Conservation (phyloP, 768 basidiomycete genomes). For the Sporobolomyces pararoseus region DNA sequence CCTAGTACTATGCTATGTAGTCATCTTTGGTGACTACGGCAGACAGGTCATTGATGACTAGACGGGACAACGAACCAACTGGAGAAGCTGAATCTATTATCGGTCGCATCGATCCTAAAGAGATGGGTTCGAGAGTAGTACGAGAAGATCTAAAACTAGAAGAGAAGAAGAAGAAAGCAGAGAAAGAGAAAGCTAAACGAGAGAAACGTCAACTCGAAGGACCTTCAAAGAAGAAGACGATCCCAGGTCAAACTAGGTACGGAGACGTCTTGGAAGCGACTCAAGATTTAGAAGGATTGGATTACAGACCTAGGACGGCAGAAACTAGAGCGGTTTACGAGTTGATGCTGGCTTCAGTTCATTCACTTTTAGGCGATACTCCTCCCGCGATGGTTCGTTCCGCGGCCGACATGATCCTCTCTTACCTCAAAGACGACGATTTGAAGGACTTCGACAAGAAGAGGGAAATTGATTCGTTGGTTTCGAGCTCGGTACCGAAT, state of each 20-base stretch:
- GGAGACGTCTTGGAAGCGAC: conserved; percentile 92
- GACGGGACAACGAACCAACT: conserved; percentile 82
- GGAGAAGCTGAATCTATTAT: conserved; percentile 89
- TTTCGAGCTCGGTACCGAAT: conserved; percentile 61
- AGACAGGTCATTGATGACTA: conserved; percentile 47
- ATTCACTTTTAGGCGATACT: conserved; percentile 79
- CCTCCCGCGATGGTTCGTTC: conserved; percentile 92
- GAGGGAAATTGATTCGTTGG: conserved; percentile 77
- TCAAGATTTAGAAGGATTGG: conserved; percentile 81
- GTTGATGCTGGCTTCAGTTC: conserved; percentile 76
- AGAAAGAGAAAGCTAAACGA: conserved; percentile 19
- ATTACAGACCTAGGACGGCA: conserved; percentile 85
- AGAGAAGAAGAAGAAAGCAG: conserved; percentile 86
- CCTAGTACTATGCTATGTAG: conserved; percentile 4
- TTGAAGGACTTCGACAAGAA: conserved; percentile 97
- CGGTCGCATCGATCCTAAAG: conserved; percentile 78
- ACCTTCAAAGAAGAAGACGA: neutral
- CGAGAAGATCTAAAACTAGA: conserved; percentile 78
- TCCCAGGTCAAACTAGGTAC: conserved; percentile 59
- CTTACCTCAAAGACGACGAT: conserved; percentile 73
- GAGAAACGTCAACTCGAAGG: conserved; percentile 20
- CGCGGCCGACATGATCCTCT: conserved; percentile 87
- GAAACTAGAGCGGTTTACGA: conserved; percentile 95
- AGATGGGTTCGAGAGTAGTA: conserved; percentile 89
- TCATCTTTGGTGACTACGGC: conserved; percentile 93